A percentile compares a stretch with the other conserved stretches of the same genome.
phyloP scores from a whole-genome alignment of 75 land plant species.

The Pseudotsuga menziesii region DNA sequence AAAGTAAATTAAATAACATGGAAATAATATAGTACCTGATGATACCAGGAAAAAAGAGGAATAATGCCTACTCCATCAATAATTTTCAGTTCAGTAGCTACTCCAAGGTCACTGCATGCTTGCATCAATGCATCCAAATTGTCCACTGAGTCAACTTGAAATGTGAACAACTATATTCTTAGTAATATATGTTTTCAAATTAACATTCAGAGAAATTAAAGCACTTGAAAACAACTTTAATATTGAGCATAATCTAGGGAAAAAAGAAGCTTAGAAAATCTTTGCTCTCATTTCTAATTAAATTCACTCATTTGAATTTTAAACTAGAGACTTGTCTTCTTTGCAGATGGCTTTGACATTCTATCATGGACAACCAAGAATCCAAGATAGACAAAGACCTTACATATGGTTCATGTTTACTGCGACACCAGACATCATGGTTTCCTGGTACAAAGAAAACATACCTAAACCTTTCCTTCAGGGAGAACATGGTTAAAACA shows the following conservation, averaged over 20 bases:
- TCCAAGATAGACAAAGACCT: constrained; percentile 15
- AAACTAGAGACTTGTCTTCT: neutral
- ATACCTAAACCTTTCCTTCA: constrained; percentile 66
- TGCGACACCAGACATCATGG: constrained; percentile 90
- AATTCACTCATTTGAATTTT: neutral
- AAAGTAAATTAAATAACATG: neutral
- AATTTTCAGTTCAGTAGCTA: constrained; percentile 47
- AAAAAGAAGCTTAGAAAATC: neutral
- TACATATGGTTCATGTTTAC: constrained; percentile 45
- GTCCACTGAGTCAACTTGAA: constrained; percentile 67
- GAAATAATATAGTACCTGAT: constrained; percentile 50
- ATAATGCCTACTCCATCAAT: constrained; percentile 69
- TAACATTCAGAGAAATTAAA: neutral
- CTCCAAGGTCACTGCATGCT: constrained; percentile 57
- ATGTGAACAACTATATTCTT: neutral
- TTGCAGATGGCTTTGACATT: neutral
- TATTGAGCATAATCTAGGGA: neutral
- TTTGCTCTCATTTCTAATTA: neutral
- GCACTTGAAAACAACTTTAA: neutral
- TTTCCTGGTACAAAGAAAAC: constrained; percentile 92
- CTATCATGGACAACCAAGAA: neutral
- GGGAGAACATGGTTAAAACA: constrained; percentile 55
- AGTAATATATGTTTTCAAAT: constrained; percentile 1
- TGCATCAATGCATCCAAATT: constrained; percentile 64
- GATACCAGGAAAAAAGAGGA: constrained; percentile 94